A percentile compares a stretch with the other conserved stretches of the same genome.
Evolutionary conservation across 345 rosid genomes (phyloP).

Genomic region (Gossypium australe): DNA sequence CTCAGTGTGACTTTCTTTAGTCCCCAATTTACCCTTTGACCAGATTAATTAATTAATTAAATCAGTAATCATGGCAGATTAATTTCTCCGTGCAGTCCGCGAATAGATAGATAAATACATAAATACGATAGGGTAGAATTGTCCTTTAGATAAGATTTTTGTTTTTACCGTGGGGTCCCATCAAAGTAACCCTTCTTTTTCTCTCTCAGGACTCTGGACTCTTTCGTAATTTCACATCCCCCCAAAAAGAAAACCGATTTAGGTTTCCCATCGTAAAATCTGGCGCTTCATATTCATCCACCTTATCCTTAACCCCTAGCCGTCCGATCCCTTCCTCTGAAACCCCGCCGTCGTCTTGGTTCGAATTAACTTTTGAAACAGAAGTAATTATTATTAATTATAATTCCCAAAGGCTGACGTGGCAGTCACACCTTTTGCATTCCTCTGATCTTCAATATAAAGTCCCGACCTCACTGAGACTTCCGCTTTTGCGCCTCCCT

Average conservation of each 20-base stretch:
- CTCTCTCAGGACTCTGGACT: neutral
- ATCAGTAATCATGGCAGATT: neutral
- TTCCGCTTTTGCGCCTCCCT: constrained; percentile 10
- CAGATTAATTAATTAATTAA: neutral
- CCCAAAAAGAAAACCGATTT: neutral
- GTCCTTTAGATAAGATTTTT: constrained; percentile 10
- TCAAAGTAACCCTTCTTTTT: neutral
- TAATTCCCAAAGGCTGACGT: constrained; percentile 19
- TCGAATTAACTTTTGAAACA: neutral
- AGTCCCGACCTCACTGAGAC: constrained; percentile 12
- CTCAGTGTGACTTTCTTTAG: neutral
- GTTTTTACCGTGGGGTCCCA: neutral
- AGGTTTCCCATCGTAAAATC: constrained; percentile 15
- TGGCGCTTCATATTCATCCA: constrained; percentile 20
- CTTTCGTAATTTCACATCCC: constrained; percentile 11
- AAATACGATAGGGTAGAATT: neutral
- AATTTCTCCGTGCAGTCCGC: neutral
- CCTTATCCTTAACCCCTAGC: constrained; percentile 20
- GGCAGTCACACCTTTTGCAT: constrained; percentile 23
- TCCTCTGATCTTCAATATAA: constrained; percentile 21
- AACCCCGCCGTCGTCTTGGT: neutral
- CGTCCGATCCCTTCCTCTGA: constrained; percentile 11
- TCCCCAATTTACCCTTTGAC: neutral
- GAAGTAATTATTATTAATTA: neutral
- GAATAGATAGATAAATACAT: neutral